Base-by-base conservation (phyloP, 768 basidiomycete genomes). In the Sarcodon aspratus region DNA sequence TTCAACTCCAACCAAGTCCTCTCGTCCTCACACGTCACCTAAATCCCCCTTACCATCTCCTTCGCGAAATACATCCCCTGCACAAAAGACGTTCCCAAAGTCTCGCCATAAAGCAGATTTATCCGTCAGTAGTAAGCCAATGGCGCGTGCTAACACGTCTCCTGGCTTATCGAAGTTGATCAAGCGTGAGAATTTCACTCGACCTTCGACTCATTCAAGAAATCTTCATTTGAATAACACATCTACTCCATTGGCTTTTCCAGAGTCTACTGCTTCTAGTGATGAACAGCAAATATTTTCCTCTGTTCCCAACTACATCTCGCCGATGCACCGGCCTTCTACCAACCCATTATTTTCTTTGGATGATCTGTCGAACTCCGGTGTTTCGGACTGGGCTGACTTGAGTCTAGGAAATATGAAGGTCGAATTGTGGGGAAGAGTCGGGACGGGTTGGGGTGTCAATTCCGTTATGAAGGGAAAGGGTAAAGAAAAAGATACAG, bases 271-370 rank as follows among this genome's bases (percentile, higher is more conserved):
- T 15, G 9, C 27, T 17, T 9, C 7, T 17, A 40, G 34, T 36
- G 47, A 31, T 11, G 36, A 17, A 40, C 27, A 13, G 8, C 35
- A 2, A 2, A 17, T 15, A 55, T 52, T 34, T 49, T 59, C 48
- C 48, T 48, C 8, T 44, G 59, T 64, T 9, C 79, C 86, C 3
- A 76, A 86, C 58, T 93, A 81, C 61, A 73, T 91, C 44, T 95
- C 92, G 2, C 72, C 78, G 0, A 72, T 88, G 45, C 91, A 92
- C 60, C 73, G 69, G 18, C 85, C 90, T 4, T 94, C 92, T 1
- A 92, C 85, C 1, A 87, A 91, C 61, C 93, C 93, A 1, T 63
- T 69, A 18, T 95, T 91, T 56, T 48, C 70, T 1, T 65, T 86
- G 13, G 80, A 92, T 56, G 60, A 71, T 7, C 66, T 58, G 11